phyloP scores from a whole-genome alignment of 306 rosid species.

The Abrus pulchellus region DNA sequence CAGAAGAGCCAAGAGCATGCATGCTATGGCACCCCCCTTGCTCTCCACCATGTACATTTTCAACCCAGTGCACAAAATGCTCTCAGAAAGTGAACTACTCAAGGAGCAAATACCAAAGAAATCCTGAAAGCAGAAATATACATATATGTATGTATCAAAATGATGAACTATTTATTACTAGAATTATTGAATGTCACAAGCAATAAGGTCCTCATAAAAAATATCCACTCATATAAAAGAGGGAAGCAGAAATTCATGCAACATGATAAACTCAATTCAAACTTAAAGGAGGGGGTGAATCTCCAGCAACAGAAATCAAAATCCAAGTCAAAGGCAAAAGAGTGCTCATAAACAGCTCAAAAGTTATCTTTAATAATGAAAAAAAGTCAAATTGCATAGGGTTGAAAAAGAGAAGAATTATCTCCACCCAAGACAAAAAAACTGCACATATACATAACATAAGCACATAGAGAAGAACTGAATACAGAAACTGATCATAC shows the following conservation, averaged over 20 bases:
- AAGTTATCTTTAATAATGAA: not conserved
- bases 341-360: not conserved
- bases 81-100: conserved; percentile 46
- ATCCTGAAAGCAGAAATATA: conserved; percentile 54
- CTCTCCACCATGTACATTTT: conserved; percentile 87
- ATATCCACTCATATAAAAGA: not conserved
- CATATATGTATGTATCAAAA: not conserved
- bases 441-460: not conserved
- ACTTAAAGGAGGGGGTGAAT: conserved; percentile 7
- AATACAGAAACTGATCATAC: not conserved
- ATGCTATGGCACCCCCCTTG: conserved; percentile 86
- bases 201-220: not conserved
- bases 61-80: conserved; percentile 46
- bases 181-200: not conserved
- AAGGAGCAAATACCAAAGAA: conserved; percentile 46
- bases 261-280: conserved; percentile 12
- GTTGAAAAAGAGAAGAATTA: conserved; percentile 21
- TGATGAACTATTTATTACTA: not conserved
- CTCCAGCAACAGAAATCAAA: conserved; percentile 21
- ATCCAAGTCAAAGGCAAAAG: conserved; percentile 16
- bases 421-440: not conserved
- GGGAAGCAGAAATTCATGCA: not conserved
- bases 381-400: conserved; percentile 17
- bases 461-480: not conserved
- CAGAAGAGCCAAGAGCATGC: conserved; percentile 83